Evolutionary conservation across 306 rosid genomes (phyloP), one percentile per base, ranked within the genome.

Genomic region (Citrullus mucosospermus): DNA sequence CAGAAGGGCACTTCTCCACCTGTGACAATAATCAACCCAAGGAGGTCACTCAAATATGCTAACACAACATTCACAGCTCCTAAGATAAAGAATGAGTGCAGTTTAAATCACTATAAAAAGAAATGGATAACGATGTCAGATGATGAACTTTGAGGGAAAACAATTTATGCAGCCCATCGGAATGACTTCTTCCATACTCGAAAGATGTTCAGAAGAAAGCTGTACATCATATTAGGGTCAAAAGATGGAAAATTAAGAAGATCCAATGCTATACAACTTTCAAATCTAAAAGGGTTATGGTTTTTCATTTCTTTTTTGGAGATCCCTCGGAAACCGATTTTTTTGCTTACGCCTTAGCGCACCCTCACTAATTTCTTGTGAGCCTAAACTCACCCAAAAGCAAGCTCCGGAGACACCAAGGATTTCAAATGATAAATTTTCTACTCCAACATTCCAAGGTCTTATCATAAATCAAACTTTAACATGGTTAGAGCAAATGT

Each of bases 1-100:
- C 46, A 95, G 84, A 89, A 95, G 96, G 72, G 97, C 89, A 81
- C 93, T 84, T 88, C 97, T 89, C 99, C 97, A 95, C 97, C 99
- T 95, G 81, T 78, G 86, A 75, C 84, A 84, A 69, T 9, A 30
- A 16, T 73, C 61, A 18, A 51, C 4, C 20, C 4, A 1, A 28
- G 36, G 39, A 70, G 60, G 77, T 50, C 77, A 30, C 30, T 50
- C 54, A 68, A 68, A 39, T 41, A 67, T n/a, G 53, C 46, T 32
- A 32, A 25, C 58, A 72, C 43, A 50, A 60, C 16, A 72, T 14
- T 71, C 13, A 22, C 38, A 25, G 41, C 76, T 13, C 36, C 41
- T 73, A 51, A 12, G 16, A 73, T 73, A 50, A n/a, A 16, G 44
- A 48, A 73, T 25, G 76, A 1, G 53, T 32, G 12, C 76, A 71